Base-by-base conservation (phyloP, 208 protist genomes). In the Wallacemonas sp. region DNA sequence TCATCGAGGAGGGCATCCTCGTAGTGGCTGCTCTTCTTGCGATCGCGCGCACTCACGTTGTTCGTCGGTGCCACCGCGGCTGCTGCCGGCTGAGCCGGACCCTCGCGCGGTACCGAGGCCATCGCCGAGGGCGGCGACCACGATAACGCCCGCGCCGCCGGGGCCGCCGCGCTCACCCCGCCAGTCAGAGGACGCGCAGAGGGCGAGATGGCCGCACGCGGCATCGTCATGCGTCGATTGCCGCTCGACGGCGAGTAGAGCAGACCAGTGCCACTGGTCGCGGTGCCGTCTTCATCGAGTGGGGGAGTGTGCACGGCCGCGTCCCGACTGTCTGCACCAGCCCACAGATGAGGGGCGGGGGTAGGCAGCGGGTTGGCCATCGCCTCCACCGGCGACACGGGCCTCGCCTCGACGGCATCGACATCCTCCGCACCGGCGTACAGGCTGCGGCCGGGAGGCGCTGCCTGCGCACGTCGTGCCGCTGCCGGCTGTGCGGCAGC, bases 61-160 rank as follows among this genome's bases (percentile, higher is more conserved):
- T 7, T 14, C 25, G 25, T 10, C 11, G 48, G n/a, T 0, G 52
- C 32, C 5, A 29, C 11, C 0, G 26, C 3, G 39, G 18, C 31
- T 14, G 52, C 3, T 7, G 10, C 52, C 3, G 52, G 7, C 11
- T 3, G 52, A 31, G 31, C n/a, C 31, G 26, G 4, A 16, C 18
- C 52, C n/a, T 39, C 52, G n/a, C 52, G 52, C 10, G 52, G 52
- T 41, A 3, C 31, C 14, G 52, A 59, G 3, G 29, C 52, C 52
- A 59, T 59, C 16, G 52, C 52, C 5, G 52, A 59, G 12, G 52
- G 52, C 20, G 52, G 52, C 14, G 52, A 59, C 52, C 52, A 59
- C n/a, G 52, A 59, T 12, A 59, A n/a, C 32, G 4, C 52, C n/a
- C 52, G 52, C 10, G 52, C 52, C 14, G 52, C 52, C 22, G 36